Base-by-base conservation (phyloP, 352 stramenopile genomes). In the Phytopythium mirpurense region DNA sequence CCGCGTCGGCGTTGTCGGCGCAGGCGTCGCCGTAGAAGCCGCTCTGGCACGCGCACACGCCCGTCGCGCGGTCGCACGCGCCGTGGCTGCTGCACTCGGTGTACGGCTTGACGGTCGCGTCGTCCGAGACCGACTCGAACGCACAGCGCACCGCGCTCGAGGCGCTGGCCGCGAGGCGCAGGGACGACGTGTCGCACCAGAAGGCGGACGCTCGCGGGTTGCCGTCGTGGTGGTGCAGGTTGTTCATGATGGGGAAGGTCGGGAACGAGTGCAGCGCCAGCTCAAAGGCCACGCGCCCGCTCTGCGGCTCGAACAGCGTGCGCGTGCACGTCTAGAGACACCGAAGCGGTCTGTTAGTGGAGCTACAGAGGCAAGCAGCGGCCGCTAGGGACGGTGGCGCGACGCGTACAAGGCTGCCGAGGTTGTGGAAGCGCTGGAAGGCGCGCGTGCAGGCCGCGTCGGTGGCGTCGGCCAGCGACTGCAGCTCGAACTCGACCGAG, bases 181-280 rank as follows among this genome's bases (percentile, higher is more conserved):
- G 31, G 29, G n/a, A 21, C 14, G 31, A 43, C 7, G 62, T 51
- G 34, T 88, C 74, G 44, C 80, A 91, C 60, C 63, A 74, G 32
- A 91, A 89, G 7, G 82, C 78, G 16, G 50, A 74, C 18, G 57
- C 50, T 4, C 54, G 56, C 6, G 78, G 78, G 38, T 90, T 83
- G 23, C 78, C 82, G 18, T 79, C 60, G 63, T 90, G 82, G 38
- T 67, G 56, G 52, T 80, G 86, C 34, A 90, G 59, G 47, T 92
- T 90, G 60, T 89, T 90, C 78, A 90, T 90, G 58, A 88, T 68
- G 12, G 78, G 82, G 57, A 87, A 83, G 7, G 69, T 59, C 1
- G 81, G 82, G 52, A 92, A 90, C 18, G 78, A 67, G 45, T 70
- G 68, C 24, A 92, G 29, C 10, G 71, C 79, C 55, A 92, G 72